Conservation (phyloP, 306 rosid genomes). For the Rubus parviflorus region DNA sequence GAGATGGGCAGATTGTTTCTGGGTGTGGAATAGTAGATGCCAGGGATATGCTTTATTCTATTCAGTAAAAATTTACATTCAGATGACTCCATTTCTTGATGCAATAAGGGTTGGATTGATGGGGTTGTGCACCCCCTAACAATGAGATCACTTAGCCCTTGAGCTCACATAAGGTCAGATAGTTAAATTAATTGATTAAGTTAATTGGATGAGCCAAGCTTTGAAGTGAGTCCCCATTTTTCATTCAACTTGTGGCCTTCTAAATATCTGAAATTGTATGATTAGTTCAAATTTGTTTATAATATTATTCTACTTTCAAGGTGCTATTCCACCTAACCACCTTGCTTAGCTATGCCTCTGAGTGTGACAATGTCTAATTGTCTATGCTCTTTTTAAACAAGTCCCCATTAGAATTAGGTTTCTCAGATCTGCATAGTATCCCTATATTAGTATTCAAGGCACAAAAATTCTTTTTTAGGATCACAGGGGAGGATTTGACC, state of each 20-base stretch:
- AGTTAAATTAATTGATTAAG: neutral
- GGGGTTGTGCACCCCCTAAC: neutral
- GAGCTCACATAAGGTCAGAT: slow-evolving; percentile 12
- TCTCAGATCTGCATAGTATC: neutral
- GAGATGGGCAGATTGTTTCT: neutral
- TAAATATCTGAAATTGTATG: neutral
- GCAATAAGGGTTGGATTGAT: neutral
- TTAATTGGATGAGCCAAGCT: neutral
- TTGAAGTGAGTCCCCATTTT: neutral
- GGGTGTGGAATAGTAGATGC: neutral
- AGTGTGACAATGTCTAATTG: neutral
- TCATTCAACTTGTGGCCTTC: neutral
- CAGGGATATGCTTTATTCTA: neutral
- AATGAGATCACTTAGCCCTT: neutral
- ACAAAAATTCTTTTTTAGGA: neutral
- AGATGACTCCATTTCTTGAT: neutral
- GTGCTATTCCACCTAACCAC: neutral
- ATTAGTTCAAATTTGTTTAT: neutral
- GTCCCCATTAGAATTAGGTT: neutral
- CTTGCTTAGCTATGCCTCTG: neutral
- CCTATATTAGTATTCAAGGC: neutral
- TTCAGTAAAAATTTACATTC: neutral
- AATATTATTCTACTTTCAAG: neutral
- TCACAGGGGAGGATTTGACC: neutral
- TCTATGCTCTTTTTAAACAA: neutral